phyloP scores from a whole-genome alignment of 257 asterid genomes.

The Penstemon davidsonii region DNA sequence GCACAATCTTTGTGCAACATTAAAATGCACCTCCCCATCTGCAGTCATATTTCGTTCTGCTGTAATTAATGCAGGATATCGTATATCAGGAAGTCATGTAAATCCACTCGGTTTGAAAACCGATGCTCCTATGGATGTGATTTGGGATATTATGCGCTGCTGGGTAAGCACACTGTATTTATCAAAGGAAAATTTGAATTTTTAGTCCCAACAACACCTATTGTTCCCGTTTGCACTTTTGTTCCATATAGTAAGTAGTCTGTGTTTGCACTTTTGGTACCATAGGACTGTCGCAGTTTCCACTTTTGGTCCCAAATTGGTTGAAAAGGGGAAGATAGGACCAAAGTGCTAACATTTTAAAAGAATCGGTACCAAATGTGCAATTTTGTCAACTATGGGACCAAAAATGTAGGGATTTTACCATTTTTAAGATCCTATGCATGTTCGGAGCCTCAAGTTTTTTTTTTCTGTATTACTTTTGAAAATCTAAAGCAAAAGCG shows the following conservation, averaged over 20 bases:
- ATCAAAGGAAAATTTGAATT: no score
- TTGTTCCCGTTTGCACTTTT: no score
- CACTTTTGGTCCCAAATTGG: no score
- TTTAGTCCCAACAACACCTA: no score
- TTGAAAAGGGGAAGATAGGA: no score
- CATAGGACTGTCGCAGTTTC: no score
- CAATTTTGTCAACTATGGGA: no score
- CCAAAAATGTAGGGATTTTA: no score
- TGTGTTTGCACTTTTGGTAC: no score
- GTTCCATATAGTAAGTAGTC: no score
- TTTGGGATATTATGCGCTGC: constrained; percentile 99
- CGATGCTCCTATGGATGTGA: constrained; percentile 95
- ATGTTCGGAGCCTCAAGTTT: background rate
- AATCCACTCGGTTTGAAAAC: constrained; percentile 88
- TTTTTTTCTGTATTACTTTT: background rate
- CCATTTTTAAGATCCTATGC: background rate
- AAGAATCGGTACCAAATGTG: no score
- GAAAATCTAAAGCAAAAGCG: background rate
- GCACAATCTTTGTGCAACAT: constrained; percentile 85
- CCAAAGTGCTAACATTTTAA: no score
- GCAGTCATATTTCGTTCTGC: constrained; percentile 95
- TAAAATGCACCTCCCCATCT: constrained; percentile 95
- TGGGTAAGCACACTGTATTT: constrained; percentile 58
- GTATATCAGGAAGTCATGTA: constrained; percentile 92
- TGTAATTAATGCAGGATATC: constrained; percentile 93